Evolutionary conservation across 2,329 filamentous ascomycete genomes (phyloP).

Genomic region (Venturia carpophila): DNA sequence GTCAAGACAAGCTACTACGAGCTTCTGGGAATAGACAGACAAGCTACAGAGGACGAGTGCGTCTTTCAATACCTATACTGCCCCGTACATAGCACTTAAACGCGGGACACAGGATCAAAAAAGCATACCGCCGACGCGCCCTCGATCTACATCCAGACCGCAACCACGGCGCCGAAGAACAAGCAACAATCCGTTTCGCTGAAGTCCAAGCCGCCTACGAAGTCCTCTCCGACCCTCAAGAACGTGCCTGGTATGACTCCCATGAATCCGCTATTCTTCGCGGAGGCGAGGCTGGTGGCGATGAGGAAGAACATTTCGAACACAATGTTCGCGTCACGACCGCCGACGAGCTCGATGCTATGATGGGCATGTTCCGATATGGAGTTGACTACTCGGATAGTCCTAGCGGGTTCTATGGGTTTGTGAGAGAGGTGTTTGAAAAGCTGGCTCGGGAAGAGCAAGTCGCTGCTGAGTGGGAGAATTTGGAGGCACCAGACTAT

Average conservation of each 20-base stretch:
- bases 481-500: slow-evolving; percentile 55
- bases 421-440: slow-evolving; percentile 67
- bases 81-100: slow-evolving; percentile 17
- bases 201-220: slow-evolving; percentile 92
- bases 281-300: slow-evolving; percentile 46
- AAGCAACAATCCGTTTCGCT: slow-evolving; percentile 77
- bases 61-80: slow-evolving; percentile 23
- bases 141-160: slow-evolving; percentile 92
- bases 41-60: slow-evolving; percentile 74
- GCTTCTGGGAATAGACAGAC: slow-evolving; percentile 63
- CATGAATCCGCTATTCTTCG: slow-evolving; percentile 79
- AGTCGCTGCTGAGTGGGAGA: slow-evolving; percentile 62
- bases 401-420: slow-evolving; percentile 76
- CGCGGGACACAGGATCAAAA: slow-evolving; percentile 62
- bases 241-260: slow-evolving; percentile 95
- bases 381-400: slow-evolving; percentile 73
- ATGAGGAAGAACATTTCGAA: slow-evolving; percentile 45
- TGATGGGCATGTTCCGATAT: slow-evolving; percentile 75
- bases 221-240: slow-evolving; percentile 90
- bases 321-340: slow-evolving; percentile 69
- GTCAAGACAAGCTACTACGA: slow-evolving; percentile 77
- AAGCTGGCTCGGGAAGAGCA: slow-evolving; percentile 74
- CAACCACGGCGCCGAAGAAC: slow-evolving; percentile 78
- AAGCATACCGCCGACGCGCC: slow-evolving; percentile 82
- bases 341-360: slow-evolving; percentile 65